phyloP scores from a whole-genome alignment of 2,329 filamentous ascomycete species.

The Aspergillus sp. region DNA sequence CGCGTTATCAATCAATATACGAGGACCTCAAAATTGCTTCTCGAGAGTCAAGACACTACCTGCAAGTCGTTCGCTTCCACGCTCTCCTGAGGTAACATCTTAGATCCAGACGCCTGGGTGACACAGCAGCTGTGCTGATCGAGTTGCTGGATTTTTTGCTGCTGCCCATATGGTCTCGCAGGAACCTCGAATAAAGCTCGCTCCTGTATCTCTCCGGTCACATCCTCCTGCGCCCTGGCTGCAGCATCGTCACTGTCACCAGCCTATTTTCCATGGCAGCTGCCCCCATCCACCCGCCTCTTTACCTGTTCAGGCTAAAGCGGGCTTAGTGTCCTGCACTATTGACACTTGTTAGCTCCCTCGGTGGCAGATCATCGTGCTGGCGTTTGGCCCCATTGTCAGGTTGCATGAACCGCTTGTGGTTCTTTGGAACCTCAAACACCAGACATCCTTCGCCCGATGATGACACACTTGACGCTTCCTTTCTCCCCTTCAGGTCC shows the following conservation, averaged over 20 bases:
- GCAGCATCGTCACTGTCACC: constrained; percentile 14
- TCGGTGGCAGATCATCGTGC: constrained; percentile 33
- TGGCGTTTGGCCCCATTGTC: constrained; percentile 26
- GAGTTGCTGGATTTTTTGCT: constrained; percentile 7
- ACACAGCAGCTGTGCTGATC: constrained; percentile 21
- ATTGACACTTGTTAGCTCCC: constrained; percentile 28
- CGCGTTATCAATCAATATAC: not conserved
- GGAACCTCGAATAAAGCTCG: constrained; percentile 14
- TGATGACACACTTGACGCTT: not conserved
- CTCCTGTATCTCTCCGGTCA: constrained; percentile 15
- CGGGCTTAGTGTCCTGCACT: constrained; percentile 25
- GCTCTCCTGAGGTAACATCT: constrained; percentile 4
- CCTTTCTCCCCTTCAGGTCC: not conserved
- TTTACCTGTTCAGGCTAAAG: constrained; percentile 21
- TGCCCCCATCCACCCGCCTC: constrained; percentile 6
- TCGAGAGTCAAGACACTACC: not conserved
- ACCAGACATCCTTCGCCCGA: not conserved
- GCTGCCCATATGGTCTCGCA: constrained; percentile 12
- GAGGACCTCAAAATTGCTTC: not conserved
- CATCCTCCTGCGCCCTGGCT: constrained; percentile 10
- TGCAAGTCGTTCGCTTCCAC: not conserved
- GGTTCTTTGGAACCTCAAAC: constrained; percentile 3
- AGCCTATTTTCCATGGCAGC: constrained; percentile 6
- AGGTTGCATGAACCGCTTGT: constrained; percentile 28
- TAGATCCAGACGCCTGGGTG: constrained; percentile 16